A percentile compares a stretch with the other conserved stretches of the same genome.
Conservation (phyloP, 2,329 filamentous ascomycete species). For the Clarireedia hainanense region DNA sequence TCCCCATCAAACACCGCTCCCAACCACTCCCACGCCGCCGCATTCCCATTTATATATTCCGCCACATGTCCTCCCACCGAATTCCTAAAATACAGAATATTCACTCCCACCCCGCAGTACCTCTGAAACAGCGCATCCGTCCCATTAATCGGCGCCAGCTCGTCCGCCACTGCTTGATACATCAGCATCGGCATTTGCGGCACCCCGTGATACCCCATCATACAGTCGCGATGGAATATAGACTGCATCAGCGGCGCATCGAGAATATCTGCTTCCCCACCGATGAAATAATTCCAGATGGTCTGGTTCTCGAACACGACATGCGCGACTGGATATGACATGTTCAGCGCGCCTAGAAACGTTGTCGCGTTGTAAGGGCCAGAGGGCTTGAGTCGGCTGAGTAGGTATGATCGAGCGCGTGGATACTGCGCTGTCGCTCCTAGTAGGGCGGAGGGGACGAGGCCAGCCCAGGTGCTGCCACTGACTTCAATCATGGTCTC, state of each 20-base stretch:
- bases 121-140: slow-evolving; percentile 36
- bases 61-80: slow-evolving; percentile 34
- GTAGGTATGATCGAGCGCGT: slow-evolving; percentile 5
- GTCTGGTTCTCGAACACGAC: slow-evolving; percentile 29
- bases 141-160: slow-evolving; percentile 35
- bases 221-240: slow-evolving; percentile 6
- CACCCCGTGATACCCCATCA: slow-evolving; percentile 30
- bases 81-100: slow-evolving; percentile 39
- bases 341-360: slow-evolving; percentile 27
- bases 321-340: slow-evolving; percentile 24
- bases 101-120: slow-evolving; percentile 35
- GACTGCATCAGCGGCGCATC: slow-evolving; percentile 4
- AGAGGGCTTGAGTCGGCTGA: slow-evolving; percentile 8
- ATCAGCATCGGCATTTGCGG: slow-evolving; percentile 41
- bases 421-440: slow-evolving; percentile 6
- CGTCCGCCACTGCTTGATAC: slow-evolving; percentile 42
- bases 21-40: not conserved
- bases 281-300: slow-evolving; percentile 36
- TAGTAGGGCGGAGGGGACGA: slow-evolving; percentile 1
- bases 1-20: not conserved
- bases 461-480: slow-evolving; percentile 28
- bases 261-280: slow-evolving; percentile 24
- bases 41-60: not conserved
- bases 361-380: slow-evolving; percentile 28
- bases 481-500: slow-evolving; percentile 31